Base-by-base conservation (phyloP, 345 rosid species). In the Eucalyptus erythrocorys region DNA sequence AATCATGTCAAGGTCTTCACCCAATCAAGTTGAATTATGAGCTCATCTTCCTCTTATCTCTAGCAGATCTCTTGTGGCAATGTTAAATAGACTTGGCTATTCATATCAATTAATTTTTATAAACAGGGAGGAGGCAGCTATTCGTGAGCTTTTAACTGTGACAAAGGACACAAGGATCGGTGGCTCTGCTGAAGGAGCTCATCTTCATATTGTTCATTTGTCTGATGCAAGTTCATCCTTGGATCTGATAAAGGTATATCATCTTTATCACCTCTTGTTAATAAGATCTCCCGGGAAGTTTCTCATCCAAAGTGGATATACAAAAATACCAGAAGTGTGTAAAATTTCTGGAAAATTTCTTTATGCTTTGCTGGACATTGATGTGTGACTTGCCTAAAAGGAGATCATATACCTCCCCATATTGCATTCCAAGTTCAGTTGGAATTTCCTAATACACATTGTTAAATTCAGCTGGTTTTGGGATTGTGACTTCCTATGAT, bases 201-300 rank as follows among this genome's bases (percentile, higher is more conserved):
- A 96, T 95, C 94, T 97, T 91, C 99, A 97, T 86, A 89, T 97
- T 92, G 99, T 97, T 88, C 98, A 97, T 93, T 88, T 97, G 90
- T 92, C 99, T n/a, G 99, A 97, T 92, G 94, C 98, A 68, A 87
- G 93, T 89, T 91, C 95, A 61, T 96, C 99, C 91, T 92, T 97
- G 87, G 95, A 94, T 82, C 93, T n/a, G 91, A 89, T 96, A 47
- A 95, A 95, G 98, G 99, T 96, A 93, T 13, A 3, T 82, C 85
- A 40, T 87, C 47, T 88, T 81, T 87, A 32, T 61, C 68, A 61
- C 32, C 34, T 61, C 32, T 61, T 12, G 68, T 61, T 27, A 27
- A 61, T 27, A 27, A 13, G 68, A 61, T 27, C 32, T 61, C 34
- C 27, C 13, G 34, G 27, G 68, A 30, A 61, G 68, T 30, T 13